These are phyloP conservation scores for Debaryomyces coudertii DNA, from an alignment of 1,139 yeast genomes.

Conservation along the genomic window DNA sequence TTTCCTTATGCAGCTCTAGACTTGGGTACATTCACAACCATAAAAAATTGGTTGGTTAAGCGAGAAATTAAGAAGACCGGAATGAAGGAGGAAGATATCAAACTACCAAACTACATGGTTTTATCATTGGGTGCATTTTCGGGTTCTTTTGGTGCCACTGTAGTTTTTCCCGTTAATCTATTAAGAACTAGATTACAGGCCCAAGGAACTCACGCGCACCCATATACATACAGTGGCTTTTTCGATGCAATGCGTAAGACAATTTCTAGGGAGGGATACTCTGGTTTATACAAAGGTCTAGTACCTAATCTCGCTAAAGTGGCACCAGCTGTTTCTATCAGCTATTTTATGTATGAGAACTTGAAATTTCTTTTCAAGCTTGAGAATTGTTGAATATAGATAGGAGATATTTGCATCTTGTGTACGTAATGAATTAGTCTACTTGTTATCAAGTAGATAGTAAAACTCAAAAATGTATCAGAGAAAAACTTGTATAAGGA, in stretches of 20 bases:
- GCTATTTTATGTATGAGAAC: conserved; percentile 92
- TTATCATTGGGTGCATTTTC: conserved; percentile 90
- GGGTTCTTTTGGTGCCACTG: conserved; percentile 94
- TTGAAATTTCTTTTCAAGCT: conserved; percentile 65
- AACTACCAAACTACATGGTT: conserved; percentile 76
- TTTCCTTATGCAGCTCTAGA: conserved; percentile 98
- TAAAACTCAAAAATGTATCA: no score
- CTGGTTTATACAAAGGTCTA: conserved; percentile 88
- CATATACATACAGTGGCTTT: conserved; percentile 82
- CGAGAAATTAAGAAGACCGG: conserved; percentile 59
- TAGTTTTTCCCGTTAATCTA: conserved; percentile 89
- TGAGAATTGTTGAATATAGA: conserved; percentile 18
- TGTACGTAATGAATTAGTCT: no score
- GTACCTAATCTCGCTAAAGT: conserved; percentile 95
- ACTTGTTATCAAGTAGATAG: no score
- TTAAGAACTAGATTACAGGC: conserved; percentile 94
- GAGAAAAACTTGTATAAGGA: no score
- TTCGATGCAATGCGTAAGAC: conserved; percentile 79
- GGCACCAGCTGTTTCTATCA: conserved; percentile 95
- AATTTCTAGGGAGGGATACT: conserved; percentile 78
- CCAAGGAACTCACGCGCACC: conserved; percentile 96
- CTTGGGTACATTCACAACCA: conserved; percentile 86
- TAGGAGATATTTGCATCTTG: neutral
- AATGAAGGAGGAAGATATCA: conserved; percentile 64
- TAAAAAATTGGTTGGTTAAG: conserved; percentile 74